phyloP scores from a whole-genome alignment of 2,329 filamentous ascomycete species.

The Pseudogymnoascus sp. region DNA sequence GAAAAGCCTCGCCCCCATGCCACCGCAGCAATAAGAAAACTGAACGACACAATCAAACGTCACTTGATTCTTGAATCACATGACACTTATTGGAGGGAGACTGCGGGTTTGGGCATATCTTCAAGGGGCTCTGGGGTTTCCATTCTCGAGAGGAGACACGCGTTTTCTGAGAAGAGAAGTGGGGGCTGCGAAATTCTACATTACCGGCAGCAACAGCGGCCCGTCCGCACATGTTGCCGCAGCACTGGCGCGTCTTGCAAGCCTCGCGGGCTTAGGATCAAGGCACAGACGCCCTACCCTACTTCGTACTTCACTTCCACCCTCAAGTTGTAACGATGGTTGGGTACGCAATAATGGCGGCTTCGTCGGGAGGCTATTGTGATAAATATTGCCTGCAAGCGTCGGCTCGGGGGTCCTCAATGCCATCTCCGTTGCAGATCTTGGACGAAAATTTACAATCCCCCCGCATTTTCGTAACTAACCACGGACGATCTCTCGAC shows the following conservation, averaged over 20 bases:
- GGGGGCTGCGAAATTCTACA: not conserved
- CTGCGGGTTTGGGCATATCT: not conserved
- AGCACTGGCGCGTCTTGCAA: not conserved
- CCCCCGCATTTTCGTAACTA: not conserved
- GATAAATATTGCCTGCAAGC: slow-evolving; percentile 7
- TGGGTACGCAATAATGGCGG: not conserved
- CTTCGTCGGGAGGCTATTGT: slow-evolving; percentile 3
- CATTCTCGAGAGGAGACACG: not conserved
- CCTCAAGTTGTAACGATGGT: not conserved
- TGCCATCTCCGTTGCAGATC: slow-evolving; percentile 4
- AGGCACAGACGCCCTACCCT: not conserved
- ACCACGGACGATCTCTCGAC: not conserved
- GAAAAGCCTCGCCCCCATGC: not conserved
- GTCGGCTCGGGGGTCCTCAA: not conserved
- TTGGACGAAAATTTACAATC: not conserved
- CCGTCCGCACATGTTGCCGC: not conserved
- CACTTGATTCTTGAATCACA: not conserved
- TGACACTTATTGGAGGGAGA: not conserved
- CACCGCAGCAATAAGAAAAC: not conserved
- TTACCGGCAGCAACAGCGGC: not conserved
- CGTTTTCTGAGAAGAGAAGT: not conserved
- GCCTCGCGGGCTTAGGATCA: not conserved
- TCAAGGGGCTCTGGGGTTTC: not conserved
- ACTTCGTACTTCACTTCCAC: not conserved
- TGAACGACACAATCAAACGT: not conserved